Conservation (phyloP, 2,329 filamentous ascomycete species). For the Fonsecaea pedrosoi region DNA sequence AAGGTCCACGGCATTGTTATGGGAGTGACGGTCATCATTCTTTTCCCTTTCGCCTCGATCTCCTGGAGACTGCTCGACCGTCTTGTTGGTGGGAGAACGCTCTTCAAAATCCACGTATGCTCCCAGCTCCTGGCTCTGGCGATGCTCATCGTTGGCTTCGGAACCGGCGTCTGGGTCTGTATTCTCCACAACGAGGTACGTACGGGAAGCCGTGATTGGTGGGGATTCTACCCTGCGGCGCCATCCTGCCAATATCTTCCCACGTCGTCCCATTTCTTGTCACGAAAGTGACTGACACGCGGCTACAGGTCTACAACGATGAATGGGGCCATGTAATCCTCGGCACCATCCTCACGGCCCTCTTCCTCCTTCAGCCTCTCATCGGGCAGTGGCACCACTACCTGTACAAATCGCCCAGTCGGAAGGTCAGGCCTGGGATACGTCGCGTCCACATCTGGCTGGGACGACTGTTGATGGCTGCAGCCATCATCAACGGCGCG, state of each 20-base stretch:
- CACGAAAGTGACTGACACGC: background rate
- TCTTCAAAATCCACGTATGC: background rate
- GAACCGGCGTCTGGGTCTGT: background rate
- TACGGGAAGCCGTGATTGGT: background rate
- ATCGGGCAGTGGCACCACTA: conserved; percentile 1
- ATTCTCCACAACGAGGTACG: background rate
- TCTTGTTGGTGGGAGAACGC: background rate
- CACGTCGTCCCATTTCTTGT: background rate
- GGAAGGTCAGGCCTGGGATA: background rate
- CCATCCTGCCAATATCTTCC: background rate
- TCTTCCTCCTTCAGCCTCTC: background rate
- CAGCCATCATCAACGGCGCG: background rate
- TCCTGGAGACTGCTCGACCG: conserved; percentile 1
- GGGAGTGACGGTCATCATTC: background rate
- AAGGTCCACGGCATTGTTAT: background rate
- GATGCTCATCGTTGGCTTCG: background rate
- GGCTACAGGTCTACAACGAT: background rate
- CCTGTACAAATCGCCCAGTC: background rate
- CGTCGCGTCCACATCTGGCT: background rate
- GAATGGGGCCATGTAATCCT: background rate
- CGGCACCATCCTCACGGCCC: conserved; percentile 5
- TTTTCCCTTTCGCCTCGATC: conserved; percentile 6
- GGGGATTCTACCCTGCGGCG: background rate
- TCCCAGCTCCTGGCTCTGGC: background rate
- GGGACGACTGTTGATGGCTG: background rate